Base-by-base conservation (phyloP, 768 basidiomycete species). In the Lyophyllum decastes region DNA sequence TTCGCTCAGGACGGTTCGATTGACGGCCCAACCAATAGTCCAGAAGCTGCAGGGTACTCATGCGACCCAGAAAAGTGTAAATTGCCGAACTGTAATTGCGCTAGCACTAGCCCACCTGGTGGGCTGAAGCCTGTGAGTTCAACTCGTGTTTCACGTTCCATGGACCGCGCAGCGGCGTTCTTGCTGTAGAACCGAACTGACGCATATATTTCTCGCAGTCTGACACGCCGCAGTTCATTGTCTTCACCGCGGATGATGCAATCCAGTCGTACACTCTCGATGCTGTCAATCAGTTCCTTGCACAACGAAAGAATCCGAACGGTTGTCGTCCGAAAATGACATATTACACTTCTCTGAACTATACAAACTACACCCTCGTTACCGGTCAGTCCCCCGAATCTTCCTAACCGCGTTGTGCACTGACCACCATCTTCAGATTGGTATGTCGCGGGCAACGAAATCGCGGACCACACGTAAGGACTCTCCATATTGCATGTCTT, bases 391-490 rank as follows among this genome's bases (percentile, higher is more conserved):
- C 21, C 21, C 22, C 30, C 41, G 21, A 10, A 26, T 45, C 4
- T 27, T 11, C 40, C 22, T 47, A 43, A 7, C 4, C 11, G 50
- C 22, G 7, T 19, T 25, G 22, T 33, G 49, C 52, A 45, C 41
- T 57, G 49, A 41, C 55, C 45, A 16, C 24, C 52, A 41, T 59
- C 19, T n/a, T n/a, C 76, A 75, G 88, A 90, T 69, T 91, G 87
- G 88, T 92, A 75, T 68, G 89, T 90, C 27, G 87, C 86, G 3
- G 90, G 90, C 21, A 92, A 92, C 68, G 91, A 93, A 68, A 91
- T 93, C 61, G 88, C 87, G 27, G 88, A 89, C 72, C 86, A 88
- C 67, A 87, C 88, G 83, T 87, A 70, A 64, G 83, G 76, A 22
- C 5, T 12, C 33, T 30, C 19, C 12, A 43, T 59, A 44, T 51